Percentiles rank a stretch among this genome's conserved stretches.
These are phyloP conservation scores for Scedosporium boydii DNA, from an alignment of 2,329 filamentous ascomycete genomes.

Conservation along the genomic window DNA sequence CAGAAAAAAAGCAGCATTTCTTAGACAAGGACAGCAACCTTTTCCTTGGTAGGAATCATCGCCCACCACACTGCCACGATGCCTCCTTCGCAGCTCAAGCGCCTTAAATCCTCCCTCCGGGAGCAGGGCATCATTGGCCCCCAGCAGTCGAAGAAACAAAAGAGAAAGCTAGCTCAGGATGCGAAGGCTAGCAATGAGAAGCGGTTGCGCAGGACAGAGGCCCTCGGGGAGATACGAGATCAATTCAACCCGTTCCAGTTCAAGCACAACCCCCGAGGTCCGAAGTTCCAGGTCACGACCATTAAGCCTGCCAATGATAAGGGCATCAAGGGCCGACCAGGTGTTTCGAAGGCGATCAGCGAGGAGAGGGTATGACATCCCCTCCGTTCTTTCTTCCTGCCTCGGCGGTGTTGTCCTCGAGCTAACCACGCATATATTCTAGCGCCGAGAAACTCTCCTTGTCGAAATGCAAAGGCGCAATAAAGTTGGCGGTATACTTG, in stretches of 20 bases:
- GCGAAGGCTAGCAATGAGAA: conserved; percentile 58
- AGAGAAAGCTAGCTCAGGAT: conserved; percentile 62
- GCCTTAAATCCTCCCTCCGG: conserved; percentile 80
- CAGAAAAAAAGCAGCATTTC: background rate
- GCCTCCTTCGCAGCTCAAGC: conserved; percentile 94
- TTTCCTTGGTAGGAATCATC: background rate
- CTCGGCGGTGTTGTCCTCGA: conserved; percentile 8
- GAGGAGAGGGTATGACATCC: conserved; percentile 62
- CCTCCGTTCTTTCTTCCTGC: too few relatives aligned
- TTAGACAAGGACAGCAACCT: background rate
- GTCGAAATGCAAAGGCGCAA: conserved; percentile 82
- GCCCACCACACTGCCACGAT: conserved; percentile 39
- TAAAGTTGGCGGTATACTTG: conserved; percentile 85
- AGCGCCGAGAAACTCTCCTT: conserved; percentile 75
- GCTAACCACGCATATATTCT: conserved; percentile 11
- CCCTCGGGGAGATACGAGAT: conserved; percentile 79
- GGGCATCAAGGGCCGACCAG: conserved; percentile 63
- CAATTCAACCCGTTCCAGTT: conserved; percentile 98
- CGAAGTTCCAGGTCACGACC: conserved; percentile 79
- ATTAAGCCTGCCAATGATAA: conserved; percentile 46
- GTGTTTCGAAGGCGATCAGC: conserved; percentile 73
- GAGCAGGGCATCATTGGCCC: conserved; percentile 86
- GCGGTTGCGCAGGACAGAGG: conserved; percentile 65
- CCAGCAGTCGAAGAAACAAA: conserved; percentile 92
- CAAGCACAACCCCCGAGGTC: conserved; percentile 65